Base-by-base conservation (phyloP, 2,329 filamentous ascomycete species). In the Dendrostoma leiphaemia region DNA sequence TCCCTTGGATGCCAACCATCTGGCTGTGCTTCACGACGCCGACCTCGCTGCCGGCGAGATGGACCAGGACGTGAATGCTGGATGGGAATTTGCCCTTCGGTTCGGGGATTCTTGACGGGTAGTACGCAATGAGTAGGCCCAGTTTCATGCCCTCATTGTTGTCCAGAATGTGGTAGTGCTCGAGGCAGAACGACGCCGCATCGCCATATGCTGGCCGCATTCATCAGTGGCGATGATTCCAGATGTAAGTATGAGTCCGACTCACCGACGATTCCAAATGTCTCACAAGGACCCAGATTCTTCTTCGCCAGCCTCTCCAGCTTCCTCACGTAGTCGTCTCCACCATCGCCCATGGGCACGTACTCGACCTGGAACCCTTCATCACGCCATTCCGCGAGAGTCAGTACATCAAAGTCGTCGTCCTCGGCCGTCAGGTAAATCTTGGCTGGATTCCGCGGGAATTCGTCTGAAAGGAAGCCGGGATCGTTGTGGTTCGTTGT, bases 321-420 rank as follows among this genome's bases (percentile, higher is more conserved):
- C 56, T 67, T 72, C 3, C 54, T 52, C 12, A 63, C 28, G 56
- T 74, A 77, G 21, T 68, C 65, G 6, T 67, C 63, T 4, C 59
- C 64, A 3, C 64, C 66, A 9, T 61, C 61, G 6, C 69, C 72
- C 66, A 76, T 69, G 3, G 71, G 61, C 31, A 77, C 57, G 23
- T 77, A 77, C 45, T 71, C 67, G 8, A 74, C 73, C 8, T 73
- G 59, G 53, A 77, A 77, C 0, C 72, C 72, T 52, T 77, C 75
- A 10, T 66, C 67, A 19, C 62, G 64, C 75, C 75, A 77, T 19
- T 73, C 70, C 1, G 53, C 53, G 0, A 77, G 28, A 0, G 69
- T 73, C 0, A 62, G 15, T 3, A 60, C 34, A 54, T 77, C 75
- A 53, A 77, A 77, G 0, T 74, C 69, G 8, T 74, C 70, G 32